Evolutionary conservation across 2,329 filamentous ascomycete species (phyloP).

Genomic region (Alternaria sp.): DNA sequence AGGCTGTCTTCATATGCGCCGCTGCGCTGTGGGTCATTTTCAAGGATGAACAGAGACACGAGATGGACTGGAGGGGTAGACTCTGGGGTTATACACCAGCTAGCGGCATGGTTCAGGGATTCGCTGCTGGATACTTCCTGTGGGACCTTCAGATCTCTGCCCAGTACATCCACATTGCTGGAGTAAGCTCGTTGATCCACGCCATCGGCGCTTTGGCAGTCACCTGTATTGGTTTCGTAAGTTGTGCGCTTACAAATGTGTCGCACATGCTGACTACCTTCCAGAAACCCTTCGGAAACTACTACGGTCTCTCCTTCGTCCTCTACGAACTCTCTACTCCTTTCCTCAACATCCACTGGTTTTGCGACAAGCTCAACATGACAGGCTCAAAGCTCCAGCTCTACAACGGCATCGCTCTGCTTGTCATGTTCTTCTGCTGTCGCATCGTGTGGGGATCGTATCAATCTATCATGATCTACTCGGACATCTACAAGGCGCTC

Average conservation of each 20-base stretch:
- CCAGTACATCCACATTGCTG: constrained; percentile 74
- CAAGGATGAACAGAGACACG: constrained; percentile 70
- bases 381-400: constrained; percentile 78
- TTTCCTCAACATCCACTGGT: constrained; percentile 90
- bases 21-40: constrained; percentile 76
- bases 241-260: constrained; percentile 38
- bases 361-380: constrained; percentile 83
- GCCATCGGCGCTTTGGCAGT: constrained; percentile 76
- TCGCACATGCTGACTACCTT: constrained; percentile 20
- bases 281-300: constrained; percentile 84
- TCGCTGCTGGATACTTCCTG: constrained; percentile 82
- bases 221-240: constrained; percentile 81
- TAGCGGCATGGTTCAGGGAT: constrained; percentile 77
- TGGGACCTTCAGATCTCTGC: constrained; percentile 80
- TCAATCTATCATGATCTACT: constrained; percentile 70
- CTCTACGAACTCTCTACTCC: constrained; percentile 87
- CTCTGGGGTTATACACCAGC: constrained; percentile 81
- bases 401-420: constrained; percentile 77
- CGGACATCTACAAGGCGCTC: constrained; percentile 68
- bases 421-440: constrained; percentile 77
- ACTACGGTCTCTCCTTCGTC: constrained; percentile 81
- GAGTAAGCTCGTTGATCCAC: constrained; percentile 77
- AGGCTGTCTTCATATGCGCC: constrained; percentile 75
- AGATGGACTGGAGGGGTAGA: constrained; percentile 73
- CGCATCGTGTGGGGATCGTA: constrained; percentile 81